phyloP scores from a whole-genome alignment of 257 asterid species.

The Solanum neorickii region DNA sequence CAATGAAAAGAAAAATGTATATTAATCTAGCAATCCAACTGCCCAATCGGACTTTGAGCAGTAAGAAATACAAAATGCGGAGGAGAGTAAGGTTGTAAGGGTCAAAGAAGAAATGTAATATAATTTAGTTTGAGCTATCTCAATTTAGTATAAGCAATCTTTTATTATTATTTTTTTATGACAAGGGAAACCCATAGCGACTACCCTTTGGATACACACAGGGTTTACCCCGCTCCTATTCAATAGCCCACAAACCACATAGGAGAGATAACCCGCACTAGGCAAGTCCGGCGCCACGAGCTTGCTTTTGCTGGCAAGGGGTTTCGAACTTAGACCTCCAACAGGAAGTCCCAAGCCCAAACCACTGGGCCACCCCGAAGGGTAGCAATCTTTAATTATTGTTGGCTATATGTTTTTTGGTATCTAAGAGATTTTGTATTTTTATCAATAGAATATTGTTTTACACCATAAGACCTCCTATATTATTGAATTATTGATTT shows the following conservation, averaged over 20 bases:
- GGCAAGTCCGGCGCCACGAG: too few relatives aligned
- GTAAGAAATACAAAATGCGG: background rate
- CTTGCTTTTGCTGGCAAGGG: too few relatives aligned
- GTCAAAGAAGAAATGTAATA: background rate
- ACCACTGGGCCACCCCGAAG: too few relatives aligned
- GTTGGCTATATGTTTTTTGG: background rate
- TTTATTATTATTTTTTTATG: background rate
- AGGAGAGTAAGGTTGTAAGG: background rate
- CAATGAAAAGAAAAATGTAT: background rate
- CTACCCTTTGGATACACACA: too few relatives aligned
- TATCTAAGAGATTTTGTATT: background rate
- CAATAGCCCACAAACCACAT: too few relatives aligned
- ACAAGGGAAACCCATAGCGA: too few relatives aligned
- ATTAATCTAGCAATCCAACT: background rate
- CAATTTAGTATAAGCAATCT: background rate
- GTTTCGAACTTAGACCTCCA: too few relatives aligned
- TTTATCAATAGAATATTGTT: background rate
- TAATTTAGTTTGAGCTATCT: background rate
- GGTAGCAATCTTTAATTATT: background rate
- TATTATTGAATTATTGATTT: background rate
- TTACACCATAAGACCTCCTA: background rate
- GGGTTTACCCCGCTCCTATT: too few relatives aligned
- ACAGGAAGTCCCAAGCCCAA: too few relatives aligned
- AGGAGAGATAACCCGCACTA: too few relatives aligned
- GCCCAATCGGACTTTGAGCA: background rate